Base-by-base conservation (phyloP, 345 rosid genomes). In the Brassica cretica region DNA sequence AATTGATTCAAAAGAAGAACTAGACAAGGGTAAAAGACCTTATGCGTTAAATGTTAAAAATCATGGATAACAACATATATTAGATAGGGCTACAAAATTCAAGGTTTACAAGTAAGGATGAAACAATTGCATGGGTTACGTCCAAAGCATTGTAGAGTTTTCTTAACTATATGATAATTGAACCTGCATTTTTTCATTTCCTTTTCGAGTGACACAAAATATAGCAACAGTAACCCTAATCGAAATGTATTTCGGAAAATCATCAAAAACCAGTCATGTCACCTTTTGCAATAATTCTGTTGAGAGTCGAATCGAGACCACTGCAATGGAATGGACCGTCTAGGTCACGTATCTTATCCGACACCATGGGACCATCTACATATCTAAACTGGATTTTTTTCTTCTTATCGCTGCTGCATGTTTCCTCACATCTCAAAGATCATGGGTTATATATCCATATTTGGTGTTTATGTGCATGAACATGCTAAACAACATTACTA, bases 301-400 rank as follows among this genome's bases (percentile, higher is more conserved):
- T 12, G 68, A 66, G 78, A 29, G 79, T 56, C 41, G 78, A 29
- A 61, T 39, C 44, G 72, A 66, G 51, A 55, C 61, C 79, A 41
- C 73, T 60, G 68, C 74, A 61, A 69, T 60, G 69, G 74, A 15
- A 64, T 64, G 68, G 67, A 64, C 51, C 64, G 27, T 62, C 25
- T 46, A 49, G 62, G 68, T n/a, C 68, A 68, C 63, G 69, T 25
- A 76, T 76, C 80, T 64, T 62, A 69, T 69, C 64, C 74, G 51
- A 69, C 30, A 69, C 44, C 30, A 27, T 27, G 69, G 79, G 56
- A 69, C 80, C 70, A 68, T 76, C 16, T 46, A 33, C 62, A 69
- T 60, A 19, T 76, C 68, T 60, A 41, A 27, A 41, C 8, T 68
- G 60, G 68, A 67, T 14, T 55, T 33, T 14, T 67, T 68, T 3